Evolutionary conservation across 2,329 filamentous ascomycete genomes (phyloP), one percentile per base, ranked within the genome.

Genomic region (Pseudogymnoascus sp.): DNA sequence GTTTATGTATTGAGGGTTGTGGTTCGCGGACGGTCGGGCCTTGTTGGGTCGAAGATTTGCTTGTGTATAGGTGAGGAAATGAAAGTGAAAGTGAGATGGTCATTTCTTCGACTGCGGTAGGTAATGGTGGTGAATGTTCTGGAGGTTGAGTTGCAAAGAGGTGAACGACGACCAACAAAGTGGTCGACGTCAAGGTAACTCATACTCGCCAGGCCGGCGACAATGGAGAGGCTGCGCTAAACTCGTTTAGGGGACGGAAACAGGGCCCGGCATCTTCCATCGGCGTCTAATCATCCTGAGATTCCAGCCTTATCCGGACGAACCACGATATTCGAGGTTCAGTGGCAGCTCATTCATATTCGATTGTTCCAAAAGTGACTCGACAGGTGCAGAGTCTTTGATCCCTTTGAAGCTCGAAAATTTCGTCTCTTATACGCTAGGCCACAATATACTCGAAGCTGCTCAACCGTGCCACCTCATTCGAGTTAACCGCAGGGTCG

Each of bases 51-150:
- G 26, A 47, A 53, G 61, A 59, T 60, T 28, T 63, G 42, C 11
- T 60, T 63, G 33, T 63, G 59, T 61, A 61, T 61, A 61, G 59
- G 33, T 61, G 33, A 42, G 59, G 23, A 42, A 42, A 61, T 61
- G 7, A 61, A 61, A 42, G 33, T 28, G 59, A 36, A 26, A 61
- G 33, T 61, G 59, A 61, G 59, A 61, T 61, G 33, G 33, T 61
- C 59, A 61, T 61, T 38, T 36, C 36, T 42, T 61, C 59, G 59
- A 61, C 36, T 61, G 59, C 50, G 50, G 50, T 57, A 57, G 50
- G 28, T 57, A 33, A 9, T 57, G 50, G 28, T 19, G 50, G 50
- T 57, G 50, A 57, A 33, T 57, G 50, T 57, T 26, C 33, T 57
- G 50, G 50, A 57, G 50, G 50, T 31, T 57, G 50, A 33, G 50